Conservation (phyloP, 257 asterid genomes). For the Hygrophila difformis region DNA sequence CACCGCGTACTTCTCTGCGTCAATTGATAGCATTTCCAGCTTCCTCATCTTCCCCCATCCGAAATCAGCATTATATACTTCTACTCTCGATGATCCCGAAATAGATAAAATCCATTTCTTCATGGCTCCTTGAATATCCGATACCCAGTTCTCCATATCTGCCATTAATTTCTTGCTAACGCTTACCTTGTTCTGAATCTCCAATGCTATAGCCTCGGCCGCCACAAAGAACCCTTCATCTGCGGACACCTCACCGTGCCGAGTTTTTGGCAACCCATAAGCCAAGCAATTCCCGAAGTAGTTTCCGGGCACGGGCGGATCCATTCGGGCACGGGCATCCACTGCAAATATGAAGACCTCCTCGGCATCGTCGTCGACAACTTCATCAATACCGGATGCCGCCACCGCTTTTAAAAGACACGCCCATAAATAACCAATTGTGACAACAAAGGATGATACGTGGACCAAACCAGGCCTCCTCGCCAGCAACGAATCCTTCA, state of each 20-base stretch:
- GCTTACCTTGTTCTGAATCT: constrained; percentile 20
- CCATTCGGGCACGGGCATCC: constrained; percentile 23
- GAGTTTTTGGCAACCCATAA: constrained; percentile 15
- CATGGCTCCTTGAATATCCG: background rate
- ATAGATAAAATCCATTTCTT: constrained; percentile 18
- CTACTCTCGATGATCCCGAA: constrained; percentile 44
- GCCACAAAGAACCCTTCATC: constrained; percentile 32
- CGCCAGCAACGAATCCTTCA: constrained; percentile 25
- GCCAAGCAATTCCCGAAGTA: constrained; percentile 46
- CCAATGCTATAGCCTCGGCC: constrained; percentile 27
- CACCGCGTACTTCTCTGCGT: constrained; percentile 21
- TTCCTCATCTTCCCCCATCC: constrained; percentile 46
- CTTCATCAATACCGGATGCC: too few species aligned
- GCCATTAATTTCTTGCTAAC: constrained; percentile 17
- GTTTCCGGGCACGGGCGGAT: constrained; percentile 23
- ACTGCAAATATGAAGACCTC: constrained; percentile 24
- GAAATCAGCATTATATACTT: constrained; percentile 25
- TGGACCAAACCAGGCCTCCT: constrained; percentile 10
- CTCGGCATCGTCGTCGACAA: too few species aligned
- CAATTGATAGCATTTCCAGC: constrained; percentile 33
- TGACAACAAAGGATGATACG: constrained; percentile 31
- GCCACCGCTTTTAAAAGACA: too few species aligned
- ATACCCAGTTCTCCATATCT: constrained; percentile 32
- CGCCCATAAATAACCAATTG: constrained; percentile 30
- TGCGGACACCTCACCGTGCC: constrained; percentile 16